Conservation (phyloP, 805 yeast genomes). For the Hanseniaspora guilliermondii region DNA sequence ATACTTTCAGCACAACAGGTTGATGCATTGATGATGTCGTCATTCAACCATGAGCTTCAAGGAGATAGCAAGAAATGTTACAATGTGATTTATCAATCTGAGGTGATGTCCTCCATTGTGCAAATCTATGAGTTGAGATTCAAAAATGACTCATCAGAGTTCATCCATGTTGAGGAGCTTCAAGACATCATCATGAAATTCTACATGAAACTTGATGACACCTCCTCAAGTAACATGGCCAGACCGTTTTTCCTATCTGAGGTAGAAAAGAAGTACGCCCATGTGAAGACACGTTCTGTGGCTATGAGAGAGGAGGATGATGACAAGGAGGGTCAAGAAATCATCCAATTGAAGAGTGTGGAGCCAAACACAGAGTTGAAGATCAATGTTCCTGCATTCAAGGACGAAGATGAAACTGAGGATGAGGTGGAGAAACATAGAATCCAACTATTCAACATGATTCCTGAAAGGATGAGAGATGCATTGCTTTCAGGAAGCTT, state of each 20-base stretch:
- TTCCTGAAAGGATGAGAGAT: conserved; percentile 51
- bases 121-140: conserved; percentile 29
- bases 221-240: conserved; percentile 41
- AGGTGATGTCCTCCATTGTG: conserved; percentile 59
- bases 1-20: conserved; percentile 75
- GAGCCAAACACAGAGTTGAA: conserved; percentile 71
- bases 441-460: conserved; percentile 43
- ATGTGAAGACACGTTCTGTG: conserved; percentile 64
- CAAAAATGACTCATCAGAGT: conserved; percentile 21
- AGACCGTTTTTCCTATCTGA: conserved; percentile 58
- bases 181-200: conserved; percentile 48
- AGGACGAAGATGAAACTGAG: conserved; percentile 34
- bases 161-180: conserved; percentile 26
- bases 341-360: conserved; percentile 75
- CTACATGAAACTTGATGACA: conserved; percentile 43
- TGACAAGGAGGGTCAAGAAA: conserved; percentile 47
- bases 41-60: conserved; percentile 69
- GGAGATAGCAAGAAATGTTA: conserved; percentile 44
- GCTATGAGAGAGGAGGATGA: conserved; percentile 36
- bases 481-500: conserved; percentile 64
- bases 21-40: conserved; percentile 84
- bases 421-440: conserved; percentile 32
- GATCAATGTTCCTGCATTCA: conserved; percentile 56
- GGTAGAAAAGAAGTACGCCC: conserved; percentile 59
- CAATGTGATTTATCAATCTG: conserved; percentile 66